Evolutionary conservation across 2,329 filamentous ascomycete species (phyloP).

Genomic region (Simplicillium sp.): DNA sequence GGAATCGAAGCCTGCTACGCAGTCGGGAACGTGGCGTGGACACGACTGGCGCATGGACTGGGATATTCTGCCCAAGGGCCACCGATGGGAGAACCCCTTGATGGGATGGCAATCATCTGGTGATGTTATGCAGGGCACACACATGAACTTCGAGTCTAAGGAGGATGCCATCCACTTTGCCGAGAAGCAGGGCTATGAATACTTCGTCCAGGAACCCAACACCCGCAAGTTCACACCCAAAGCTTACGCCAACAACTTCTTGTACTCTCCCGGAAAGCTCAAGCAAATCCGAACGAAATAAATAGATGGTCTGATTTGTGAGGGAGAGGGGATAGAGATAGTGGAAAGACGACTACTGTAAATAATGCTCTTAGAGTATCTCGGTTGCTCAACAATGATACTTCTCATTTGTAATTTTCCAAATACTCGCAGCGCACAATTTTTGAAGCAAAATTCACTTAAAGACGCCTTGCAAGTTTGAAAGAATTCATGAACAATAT

Average conservation of each 20-base stretch:
- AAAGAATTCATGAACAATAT: too few species aligned
- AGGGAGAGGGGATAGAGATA: background rate
- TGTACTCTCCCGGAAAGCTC: conserved; percentile 75
- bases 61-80: conserved; percentile 86
- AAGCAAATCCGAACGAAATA: conserved; percentile 81
- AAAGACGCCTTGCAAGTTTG: too few species aligned
- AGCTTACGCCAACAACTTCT: conserved; percentile 94
- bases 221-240: conserved; percentile 78
- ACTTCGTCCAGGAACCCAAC: conserved; percentile 96
- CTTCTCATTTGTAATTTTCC: too few species aligned
- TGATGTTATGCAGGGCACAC: conserved; percentile 90
- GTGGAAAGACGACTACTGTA: conserved; percentile 13
- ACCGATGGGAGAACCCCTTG: conserved; percentile 95
- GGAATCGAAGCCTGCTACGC: conserved; percentile 87
- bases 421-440: too few species aligned
- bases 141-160: conserved; percentile 83
- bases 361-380: conserved; percentile 13
- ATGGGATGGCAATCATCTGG: conserved; percentile 98
- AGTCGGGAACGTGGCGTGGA: conserved; percentile 80
- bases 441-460: too few species aligned
- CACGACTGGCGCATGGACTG: conserved; percentile 97
- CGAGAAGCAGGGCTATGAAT: conserved; percentile 98
- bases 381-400: background rate
- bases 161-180: conserved; percentile 93
- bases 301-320: conserved; percentile 10